Conservation (phyloP, 345 rosid species). For the Lumnitzera racemosa region DNA sequence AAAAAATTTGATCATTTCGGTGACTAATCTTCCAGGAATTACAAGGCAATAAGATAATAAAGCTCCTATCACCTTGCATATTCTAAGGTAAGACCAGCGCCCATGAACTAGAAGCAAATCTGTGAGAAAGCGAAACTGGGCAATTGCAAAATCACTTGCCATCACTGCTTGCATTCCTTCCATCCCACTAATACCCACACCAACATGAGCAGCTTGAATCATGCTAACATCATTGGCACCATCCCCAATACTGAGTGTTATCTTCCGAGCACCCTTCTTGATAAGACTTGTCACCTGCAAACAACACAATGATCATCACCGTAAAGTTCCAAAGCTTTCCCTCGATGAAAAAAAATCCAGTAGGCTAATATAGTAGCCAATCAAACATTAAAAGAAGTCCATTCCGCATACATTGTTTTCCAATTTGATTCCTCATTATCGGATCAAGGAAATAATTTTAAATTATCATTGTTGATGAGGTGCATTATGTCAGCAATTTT, state of each 20-base stretch:
- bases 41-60: not conserved
- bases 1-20: not conserved
- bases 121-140: slow-evolving; percentile 88
- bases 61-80: slow-evolving; percentile 72
- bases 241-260: slow-evolving; percentile 98
- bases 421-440: too few species aligned
- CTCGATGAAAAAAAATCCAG: too few species aligned
- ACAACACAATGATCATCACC: not conserved
- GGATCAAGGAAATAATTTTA: too few species aligned
- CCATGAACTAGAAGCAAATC: slow-evolving; percentile 99
- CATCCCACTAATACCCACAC: slow-evolving; percentile 94
- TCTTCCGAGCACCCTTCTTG: slow-evolving; percentile 91
- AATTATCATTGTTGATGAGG: too few species aligned
- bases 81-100: slow-evolving; percentile 95
- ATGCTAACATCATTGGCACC: slow-evolving; percentile 99
- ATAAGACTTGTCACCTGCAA: slow-evolving; percentile 90
- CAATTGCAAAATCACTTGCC: slow-evolving; percentile 99
- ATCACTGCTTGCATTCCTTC: slow-evolving; percentile 99
- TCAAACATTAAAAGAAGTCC: too few species aligned
- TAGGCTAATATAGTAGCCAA: too few species aligned
- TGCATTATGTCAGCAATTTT: too few species aligned
- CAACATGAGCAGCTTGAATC: slow-evolving; percentile 99
- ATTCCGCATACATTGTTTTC: too few species aligned
- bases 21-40: too few species aligned
- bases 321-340: not conserved